A percentile compares a stretch with the other conserved stretches of the same genome.
Evolutionary conservation across 306 rosid species (phyloP).

Genomic region (Cucurbita maxima): DNA sequence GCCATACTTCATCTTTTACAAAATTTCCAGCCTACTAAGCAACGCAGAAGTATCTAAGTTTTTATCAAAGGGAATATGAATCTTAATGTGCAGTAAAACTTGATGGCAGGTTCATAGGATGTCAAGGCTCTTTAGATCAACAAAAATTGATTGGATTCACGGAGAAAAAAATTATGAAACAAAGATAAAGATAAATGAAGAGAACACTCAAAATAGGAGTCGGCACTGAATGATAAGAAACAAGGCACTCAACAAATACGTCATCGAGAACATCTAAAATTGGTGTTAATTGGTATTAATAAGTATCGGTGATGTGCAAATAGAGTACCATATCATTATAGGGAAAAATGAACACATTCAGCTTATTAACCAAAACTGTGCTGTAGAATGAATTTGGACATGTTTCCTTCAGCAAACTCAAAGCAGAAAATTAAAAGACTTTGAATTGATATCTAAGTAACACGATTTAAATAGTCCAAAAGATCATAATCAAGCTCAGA

Average conservation of each 20-base stretch:
- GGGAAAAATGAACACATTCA: neutral
- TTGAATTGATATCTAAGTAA: neutral
- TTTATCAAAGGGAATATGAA: slow-evolving; percentile 1
- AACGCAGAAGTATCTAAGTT: slow-evolving; percentile 43
- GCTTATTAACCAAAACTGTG: neutral
- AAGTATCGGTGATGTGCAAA: neutral
- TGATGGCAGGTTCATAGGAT: neutral
- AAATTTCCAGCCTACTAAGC: slow-evolving; percentile 99
- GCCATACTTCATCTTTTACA: slow-evolving; percentile 97
- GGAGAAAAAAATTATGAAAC: neutral
- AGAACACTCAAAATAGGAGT: neutral
- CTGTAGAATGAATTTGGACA: neutral
- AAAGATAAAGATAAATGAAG: neutral
- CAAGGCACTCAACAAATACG: neutral
- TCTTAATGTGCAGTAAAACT: neutral
- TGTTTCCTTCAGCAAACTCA: neutral
- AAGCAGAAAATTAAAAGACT: neutral
- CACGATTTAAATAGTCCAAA: neutral
- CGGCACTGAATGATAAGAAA: neutral
- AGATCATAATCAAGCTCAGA: neutral
- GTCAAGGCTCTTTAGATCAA: neutral
- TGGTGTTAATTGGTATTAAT: neutral
- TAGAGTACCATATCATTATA: too few relatives aligned
- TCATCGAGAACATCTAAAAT: neutral
- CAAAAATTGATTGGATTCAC: neutral